Evolutionary conservation across 805 yeast species (phyloP).

Genomic region (Metschnikowia similis): DNA sequence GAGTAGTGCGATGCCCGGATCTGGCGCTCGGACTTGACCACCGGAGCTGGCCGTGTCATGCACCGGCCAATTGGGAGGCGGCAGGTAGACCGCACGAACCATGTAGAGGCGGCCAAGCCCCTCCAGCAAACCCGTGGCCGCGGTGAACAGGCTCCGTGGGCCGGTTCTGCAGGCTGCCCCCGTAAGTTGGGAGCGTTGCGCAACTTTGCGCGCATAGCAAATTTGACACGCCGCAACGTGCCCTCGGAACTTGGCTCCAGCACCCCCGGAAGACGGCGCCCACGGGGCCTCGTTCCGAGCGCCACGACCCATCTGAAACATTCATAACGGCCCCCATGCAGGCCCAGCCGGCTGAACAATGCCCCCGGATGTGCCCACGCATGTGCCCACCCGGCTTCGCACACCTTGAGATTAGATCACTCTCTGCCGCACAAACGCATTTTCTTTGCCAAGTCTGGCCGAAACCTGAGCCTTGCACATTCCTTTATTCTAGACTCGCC

Average conservation of each 20-base stretch:
- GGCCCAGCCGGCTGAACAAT: background rate
- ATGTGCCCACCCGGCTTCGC: too few species aligned
- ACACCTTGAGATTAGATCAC: background rate
- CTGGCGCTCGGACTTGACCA: background rate
- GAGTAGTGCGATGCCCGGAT: background rate
- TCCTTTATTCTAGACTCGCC: background rate
- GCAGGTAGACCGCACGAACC: too few species aligned
- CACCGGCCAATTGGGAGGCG: background rate
- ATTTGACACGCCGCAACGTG: background rate
- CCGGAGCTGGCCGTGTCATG: background rate
- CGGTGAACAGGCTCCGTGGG: too few species aligned
- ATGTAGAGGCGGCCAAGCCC: too few species aligned
- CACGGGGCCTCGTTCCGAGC: background rate
- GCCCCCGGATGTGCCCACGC: background rate
- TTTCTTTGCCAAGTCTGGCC: background rate
- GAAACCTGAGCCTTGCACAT: background rate
- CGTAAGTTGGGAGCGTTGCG: background rate
- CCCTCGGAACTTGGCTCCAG: background rate
- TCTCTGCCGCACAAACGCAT: background rate
- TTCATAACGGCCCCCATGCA: background rate
- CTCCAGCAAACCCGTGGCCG: background rate
- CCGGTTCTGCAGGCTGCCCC: background rate
- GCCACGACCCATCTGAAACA: constrained; percentile 1
- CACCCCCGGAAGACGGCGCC: background rate
- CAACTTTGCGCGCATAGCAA: background rate